Percentiles rank a stretch among this genome's conserved stretches.
phyloP scores from a whole-genome alignment of 2,329 filamentous ascomycete genomes.

The Pseudodiploospora longispora region DNA sequence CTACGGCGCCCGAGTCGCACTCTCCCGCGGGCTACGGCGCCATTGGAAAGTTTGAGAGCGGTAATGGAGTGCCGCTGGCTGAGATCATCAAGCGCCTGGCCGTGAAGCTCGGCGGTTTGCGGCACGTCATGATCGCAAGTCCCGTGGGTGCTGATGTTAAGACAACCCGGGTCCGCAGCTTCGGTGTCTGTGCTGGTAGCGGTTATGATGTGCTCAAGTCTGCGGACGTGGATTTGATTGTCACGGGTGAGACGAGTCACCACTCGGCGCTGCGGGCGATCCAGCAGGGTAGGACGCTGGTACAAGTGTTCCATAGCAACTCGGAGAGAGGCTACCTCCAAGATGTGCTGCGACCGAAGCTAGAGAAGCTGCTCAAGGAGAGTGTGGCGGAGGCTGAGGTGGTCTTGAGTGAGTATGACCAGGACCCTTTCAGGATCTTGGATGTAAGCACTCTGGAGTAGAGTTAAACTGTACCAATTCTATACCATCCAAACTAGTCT shows the following conservation, averaged over 20 bases:
- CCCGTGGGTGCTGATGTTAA: constrained; percentile 39
- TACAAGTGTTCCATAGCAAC: constrained; percentile 88
- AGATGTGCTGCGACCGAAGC: constrained; percentile 57
- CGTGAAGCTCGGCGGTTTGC: constrained; percentile 57
- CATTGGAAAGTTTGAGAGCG: constrained; percentile 32
- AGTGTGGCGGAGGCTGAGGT: constrained; percentile 50
- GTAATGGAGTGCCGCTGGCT: constrained; percentile 26
- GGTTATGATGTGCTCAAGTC: constrained; percentile 69
- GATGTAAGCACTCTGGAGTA: constrained; percentile 34
- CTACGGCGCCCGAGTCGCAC: constrained; percentile 33
- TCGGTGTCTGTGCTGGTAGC: constrained; percentile 86
- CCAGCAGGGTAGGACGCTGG: constrained; percentile 73
- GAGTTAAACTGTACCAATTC: constrained; percentile 2
- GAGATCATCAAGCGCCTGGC: constrained; percentile 49
- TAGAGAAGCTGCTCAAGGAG: constrained; percentile 50
- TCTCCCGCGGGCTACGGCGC: constrained; percentile 46
- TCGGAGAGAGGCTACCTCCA: constrained; percentile 79
- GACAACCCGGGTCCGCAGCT: constrained; percentile 47
- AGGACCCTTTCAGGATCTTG: constrained; percentile 81
- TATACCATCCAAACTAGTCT: too few species aligned
- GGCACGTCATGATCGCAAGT: constrained; percentile 40
- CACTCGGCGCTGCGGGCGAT: constrained; percentile 84
- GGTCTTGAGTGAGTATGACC: constrained; percentile 68
- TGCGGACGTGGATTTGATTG: constrained; percentile 66
- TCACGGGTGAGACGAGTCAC: constrained; percentile 90